Conservation (phyloP, 345 rosid genomes). For the Tarenaya hassleriana region DNA sequence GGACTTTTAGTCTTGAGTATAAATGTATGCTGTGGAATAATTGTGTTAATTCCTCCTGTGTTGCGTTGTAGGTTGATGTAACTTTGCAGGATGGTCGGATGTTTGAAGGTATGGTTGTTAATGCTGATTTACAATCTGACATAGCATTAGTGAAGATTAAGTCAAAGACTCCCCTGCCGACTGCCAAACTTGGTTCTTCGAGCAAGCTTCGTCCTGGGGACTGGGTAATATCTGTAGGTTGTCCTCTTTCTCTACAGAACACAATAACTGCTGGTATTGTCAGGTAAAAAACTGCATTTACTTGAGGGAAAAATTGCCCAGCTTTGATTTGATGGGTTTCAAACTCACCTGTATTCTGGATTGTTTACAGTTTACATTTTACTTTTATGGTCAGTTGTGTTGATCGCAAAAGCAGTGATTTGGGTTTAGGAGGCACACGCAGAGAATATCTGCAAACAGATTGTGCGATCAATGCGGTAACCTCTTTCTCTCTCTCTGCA, state of each 20-base stretch:
- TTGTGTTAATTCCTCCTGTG: conserved; percentile 4
- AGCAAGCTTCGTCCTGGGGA: conserved; percentile 91
- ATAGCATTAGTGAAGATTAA: conserved; percentile 86
- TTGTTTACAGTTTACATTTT: conserved; percentile 9
- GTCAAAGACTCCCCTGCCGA: conserved; percentile 70
- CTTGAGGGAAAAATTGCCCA: neutral
- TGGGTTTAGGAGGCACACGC: conserved; percentile 77
- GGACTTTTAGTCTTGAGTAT: too few relatives aligned
- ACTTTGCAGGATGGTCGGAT: conserved; percentile 93
- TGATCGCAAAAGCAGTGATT: conserved; percentile 94
- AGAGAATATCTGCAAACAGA: conserved; percentile 89
- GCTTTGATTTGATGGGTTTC: conserved; percentile 3
- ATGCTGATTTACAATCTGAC: conserved; percentile 86
- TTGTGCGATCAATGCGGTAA: conserved; percentile 80
- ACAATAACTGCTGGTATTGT: conserved; percentile 92
- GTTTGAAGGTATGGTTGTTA: conserved; percentile 70
- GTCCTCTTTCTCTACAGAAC: conserved; percentile 91
- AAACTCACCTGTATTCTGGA: neutral
- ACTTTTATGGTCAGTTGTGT: conserved; percentile 49
- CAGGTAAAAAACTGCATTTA: conserved; percentile 35
- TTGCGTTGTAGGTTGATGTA: conserved; percentile 68
- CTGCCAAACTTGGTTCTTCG: conserved; percentile 79
- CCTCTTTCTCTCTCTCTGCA: conserved; percentile 3
- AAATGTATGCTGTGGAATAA: conserved; percentile 1
- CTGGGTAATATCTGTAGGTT: conserved; percentile 91